phyloP scores from a whole-genome alignment of 345 rosid genomes.

The Citrus hindsii region DNA sequence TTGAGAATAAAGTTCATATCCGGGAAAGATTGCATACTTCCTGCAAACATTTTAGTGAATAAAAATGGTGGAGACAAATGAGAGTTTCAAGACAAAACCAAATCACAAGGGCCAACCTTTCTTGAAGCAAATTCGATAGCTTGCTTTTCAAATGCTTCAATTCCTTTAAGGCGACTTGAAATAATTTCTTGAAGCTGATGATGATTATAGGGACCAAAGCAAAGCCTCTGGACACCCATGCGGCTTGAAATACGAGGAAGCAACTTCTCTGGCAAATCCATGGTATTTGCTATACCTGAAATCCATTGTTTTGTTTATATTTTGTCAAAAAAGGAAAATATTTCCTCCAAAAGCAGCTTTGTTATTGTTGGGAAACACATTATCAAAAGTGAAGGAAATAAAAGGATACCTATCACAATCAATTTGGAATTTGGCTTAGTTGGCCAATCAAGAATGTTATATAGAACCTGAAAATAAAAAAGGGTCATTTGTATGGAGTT shows the following conservation, averaged over 20 bases:
- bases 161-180: conserved; percentile 71
- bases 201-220: conserved; percentile 90
- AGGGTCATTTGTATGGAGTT: background rate
- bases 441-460: conserved; percentile 97
- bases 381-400: background rate
- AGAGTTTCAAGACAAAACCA: background rate
- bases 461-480: conserved; percentile 51
- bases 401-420: conserved; percentile 63
- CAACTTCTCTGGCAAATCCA: conserved; percentile 98
- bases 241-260: conserved; percentile 98
- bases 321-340: background rate
- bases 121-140: conserved; percentile 95
- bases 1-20: background rate
- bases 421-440: conserved; percentile 79
- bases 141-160: conserved; percentile 85
- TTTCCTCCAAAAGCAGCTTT: background rate
- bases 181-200: conserved; percentile 96
- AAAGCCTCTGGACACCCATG: conserved; percentile 93
- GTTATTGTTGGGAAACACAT: background rate
- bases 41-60: background rate
- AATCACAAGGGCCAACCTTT: conserved; percentile 41
- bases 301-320: background rate
- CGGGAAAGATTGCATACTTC: background rate
- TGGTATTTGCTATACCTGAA: conserved; percentile 93
- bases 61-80: background rate